phyloP scores from a whole-genome alignment of 1,139 yeast genomes.

The Nakaseomyces delphensis region DNA sequence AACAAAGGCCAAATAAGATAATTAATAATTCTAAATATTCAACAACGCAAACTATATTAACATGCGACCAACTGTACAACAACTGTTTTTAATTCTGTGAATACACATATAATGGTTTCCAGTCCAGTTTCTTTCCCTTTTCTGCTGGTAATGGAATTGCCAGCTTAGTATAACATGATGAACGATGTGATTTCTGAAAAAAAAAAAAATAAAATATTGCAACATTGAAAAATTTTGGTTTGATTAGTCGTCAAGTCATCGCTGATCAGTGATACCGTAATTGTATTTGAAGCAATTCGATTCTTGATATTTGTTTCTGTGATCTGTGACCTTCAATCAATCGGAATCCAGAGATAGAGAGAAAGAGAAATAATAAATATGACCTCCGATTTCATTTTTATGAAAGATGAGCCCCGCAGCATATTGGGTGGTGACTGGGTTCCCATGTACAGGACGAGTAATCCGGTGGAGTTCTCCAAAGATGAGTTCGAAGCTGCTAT shows the following conservation, averaged over 20 bases:
- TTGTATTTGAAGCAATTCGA: not conserved
- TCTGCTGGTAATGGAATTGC: no score
- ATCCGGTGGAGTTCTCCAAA: slow-evolving; percentile 32
- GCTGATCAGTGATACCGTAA: no score
- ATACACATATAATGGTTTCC: not conserved
- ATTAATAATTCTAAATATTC: no score
- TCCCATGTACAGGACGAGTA: slow-evolving; percentile 37
- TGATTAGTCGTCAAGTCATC: not conserved
- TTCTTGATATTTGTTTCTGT: not conserved
- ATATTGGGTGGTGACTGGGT: slow-evolving; percentile 61
- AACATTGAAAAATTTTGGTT: no score
- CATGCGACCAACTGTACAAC: not conserved
- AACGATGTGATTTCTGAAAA: no score
- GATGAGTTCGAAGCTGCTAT: slow-evolving; percentile 66
- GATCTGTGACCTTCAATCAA: not conserved
- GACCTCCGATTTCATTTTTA: slow-evolving; percentile 28
- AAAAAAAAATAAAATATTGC: no score
- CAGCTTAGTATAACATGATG: no score
- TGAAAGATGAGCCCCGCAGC: slow-evolving; percentile 30
- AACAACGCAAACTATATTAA: no score
- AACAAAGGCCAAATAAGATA: no score
- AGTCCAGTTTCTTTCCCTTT: not conserved
- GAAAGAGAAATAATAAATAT: no score
- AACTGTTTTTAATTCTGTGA: not conserved
- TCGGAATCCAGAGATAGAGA: no score